Base-by-base conservation (phyloP, 257 asterid species). In the Scutellaria barbata region DNA sequence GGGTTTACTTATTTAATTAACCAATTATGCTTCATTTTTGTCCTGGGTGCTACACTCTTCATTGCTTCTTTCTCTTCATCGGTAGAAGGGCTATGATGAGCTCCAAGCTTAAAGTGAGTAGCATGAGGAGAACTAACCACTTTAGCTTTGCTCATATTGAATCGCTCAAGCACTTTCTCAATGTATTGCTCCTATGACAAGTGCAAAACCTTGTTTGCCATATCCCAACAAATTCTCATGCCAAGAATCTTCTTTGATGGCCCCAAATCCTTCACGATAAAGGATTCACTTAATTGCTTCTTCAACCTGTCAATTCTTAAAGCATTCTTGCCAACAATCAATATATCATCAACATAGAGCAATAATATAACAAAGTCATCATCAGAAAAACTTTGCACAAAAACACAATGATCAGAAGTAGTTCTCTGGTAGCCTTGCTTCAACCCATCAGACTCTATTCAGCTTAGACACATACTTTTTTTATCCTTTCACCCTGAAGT, bases 391-490 rank as follows among this genome's bases (percentile, higher is more conserved):
- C 40, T 30, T 3, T 57, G 3, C 0, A 50, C 39, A 10, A 56
- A 10, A 9, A 25, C 54, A 12, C 18, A 11, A 12, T 48, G 18
- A 10, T 56, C 41, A 17, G 8, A 22, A 10, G 11, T 20, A 6
- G 61, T 55, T 7, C 12, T 46, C 6, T 46, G 16, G 17, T 46
- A 57, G 20, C n/a, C n/a, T 10, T 48, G 3, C 22, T 48, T 45
- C 9, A 58, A 7, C 0, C 51, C 60, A 16, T 30, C 0, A 68
- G 35, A 7, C 58, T 18, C 33, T 71, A 10, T 40, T 48, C 39
- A 71, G 11, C 6, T n/a, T 46, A 20, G 62, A 72, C 11, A 60
- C 63, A 37, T 14, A 8, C 1, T 62, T 11, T 16, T 72, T 57
- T 17, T 66, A 48, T 3, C 46, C 54, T 10, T 54, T n/a, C 5